Conservation (phyloP, 176 grass and related monocot species). For the Phyllostachys edulis region DNA sequence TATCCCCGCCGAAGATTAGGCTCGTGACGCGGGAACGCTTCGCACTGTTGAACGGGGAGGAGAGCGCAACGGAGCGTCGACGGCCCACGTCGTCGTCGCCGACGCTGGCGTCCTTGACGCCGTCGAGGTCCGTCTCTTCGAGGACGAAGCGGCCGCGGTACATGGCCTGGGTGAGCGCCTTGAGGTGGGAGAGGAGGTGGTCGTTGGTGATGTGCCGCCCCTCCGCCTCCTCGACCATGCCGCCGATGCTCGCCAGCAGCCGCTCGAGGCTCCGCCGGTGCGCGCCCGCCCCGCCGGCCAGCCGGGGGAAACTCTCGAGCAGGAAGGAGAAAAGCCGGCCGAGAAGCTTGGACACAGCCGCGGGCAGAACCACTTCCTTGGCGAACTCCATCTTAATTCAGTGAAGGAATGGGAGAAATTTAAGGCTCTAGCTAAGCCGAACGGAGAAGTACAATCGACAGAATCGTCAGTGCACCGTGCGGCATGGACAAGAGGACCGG, state of each 20-base stretch:
- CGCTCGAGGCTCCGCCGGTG: constrained; percentile 37
- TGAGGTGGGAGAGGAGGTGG: constrained; percentile 37
- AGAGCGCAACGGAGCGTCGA: neutral
- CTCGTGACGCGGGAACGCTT: constrained; percentile 33
- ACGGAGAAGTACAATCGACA: too few species aligned
- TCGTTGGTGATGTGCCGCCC: constrained; percentile 49
- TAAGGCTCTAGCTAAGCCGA: too few species aligned
- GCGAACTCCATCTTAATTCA: constrained; percentile 27
- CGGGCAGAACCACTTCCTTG: constrained; percentile 36
- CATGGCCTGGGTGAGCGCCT: constrained; percentile 34
- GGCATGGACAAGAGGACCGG: too few species aligned
- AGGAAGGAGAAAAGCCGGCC: constrained; percentile 33
- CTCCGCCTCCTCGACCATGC: constrained; percentile 47
- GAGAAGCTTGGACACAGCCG: constrained; percentile 20
- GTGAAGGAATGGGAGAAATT: too few species aligned
- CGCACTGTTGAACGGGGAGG: constrained; percentile 14
- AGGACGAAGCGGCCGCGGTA: constrained; percentile 48
- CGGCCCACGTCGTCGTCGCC: neutral
- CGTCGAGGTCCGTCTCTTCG: constrained; percentile 23
- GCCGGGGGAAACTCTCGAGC: constrained; percentile 3
- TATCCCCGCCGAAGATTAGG: neutral
- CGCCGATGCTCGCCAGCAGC: constrained; percentile 34
- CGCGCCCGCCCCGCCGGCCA: neutral
- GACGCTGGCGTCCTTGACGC: neutral
- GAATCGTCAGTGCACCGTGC: too few species aligned